These are phyloP conservation scores for Purpureocillium takamizusanense DNA, from an alignment of 2,329 filamentous ascomycete genomes.

Conservation along the genomic window DNA sequence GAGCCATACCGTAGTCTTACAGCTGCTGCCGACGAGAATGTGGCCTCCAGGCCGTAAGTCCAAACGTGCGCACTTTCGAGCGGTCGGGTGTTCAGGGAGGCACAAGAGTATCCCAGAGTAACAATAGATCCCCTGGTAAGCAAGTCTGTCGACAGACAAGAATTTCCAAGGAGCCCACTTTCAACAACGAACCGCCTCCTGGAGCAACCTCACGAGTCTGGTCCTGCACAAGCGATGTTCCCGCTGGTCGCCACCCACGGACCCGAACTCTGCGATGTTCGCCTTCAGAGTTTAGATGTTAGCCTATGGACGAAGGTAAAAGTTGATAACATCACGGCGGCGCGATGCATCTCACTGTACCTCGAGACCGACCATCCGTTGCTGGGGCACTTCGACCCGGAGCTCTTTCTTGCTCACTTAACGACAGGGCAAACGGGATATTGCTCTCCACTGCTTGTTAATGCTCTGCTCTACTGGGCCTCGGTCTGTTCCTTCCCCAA, in stretches of 20 bases:
- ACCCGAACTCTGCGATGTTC: slow-evolving; percentile 14
- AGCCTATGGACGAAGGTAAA: slow-evolving; percentile 21
- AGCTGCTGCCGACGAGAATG: not conserved
- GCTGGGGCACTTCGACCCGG: slow-evolving; percentile 24
- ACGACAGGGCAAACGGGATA: slow-evolving; percentile 11
- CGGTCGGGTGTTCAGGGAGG: not conserved
- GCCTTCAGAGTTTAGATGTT: slow-evolving; percentile 16
- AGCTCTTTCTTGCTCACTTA: slow-evolving; percentile 24
- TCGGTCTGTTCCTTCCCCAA: slow-evolving; percentile 15
- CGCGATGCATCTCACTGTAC: slow-evolving; percentile 23
- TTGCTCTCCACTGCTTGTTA: slow-evolving; percentile 25
- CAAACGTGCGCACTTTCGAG: no score
- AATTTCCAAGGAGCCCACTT: no score
- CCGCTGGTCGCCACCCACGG: no score
- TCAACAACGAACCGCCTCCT: no score
- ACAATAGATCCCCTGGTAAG: no score
- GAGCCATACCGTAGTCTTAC: not conserved
- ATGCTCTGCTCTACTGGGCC: slow-evolving; percentile 23
- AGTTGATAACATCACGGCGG: slow-evolving; percentile 17
- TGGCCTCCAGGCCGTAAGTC: not conserved
- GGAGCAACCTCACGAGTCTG: no score
- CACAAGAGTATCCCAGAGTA: not conserved
- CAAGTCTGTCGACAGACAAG: no score
- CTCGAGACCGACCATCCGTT: slow-evolving; percentile 26
- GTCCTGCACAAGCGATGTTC: no score